phyloP scores from a whole-genome alignment of 768 basidiomycete genomes.

The Trametes sanguinea region DNA sequence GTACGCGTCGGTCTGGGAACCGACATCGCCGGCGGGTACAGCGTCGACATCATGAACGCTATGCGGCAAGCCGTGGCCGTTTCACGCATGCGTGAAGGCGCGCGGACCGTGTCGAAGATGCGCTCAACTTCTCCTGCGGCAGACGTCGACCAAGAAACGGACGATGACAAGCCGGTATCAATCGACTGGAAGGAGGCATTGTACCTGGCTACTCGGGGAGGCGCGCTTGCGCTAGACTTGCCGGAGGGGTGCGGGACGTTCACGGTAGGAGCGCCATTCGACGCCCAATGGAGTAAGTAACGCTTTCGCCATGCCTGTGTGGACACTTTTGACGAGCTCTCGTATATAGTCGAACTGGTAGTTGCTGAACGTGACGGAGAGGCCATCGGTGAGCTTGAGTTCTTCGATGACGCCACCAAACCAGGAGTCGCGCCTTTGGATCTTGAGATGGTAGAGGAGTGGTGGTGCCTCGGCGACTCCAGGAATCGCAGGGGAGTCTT shows the following conservation, averaged over 20 bases:
- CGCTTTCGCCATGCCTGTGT: not conserved
- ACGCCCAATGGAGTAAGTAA: conserved; percentile 72
- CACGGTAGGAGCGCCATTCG: conserved; percentile 63
- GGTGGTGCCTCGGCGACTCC: conserved; percentile 84
- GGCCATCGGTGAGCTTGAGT: conserved; percentile 70
- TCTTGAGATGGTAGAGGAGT: conserved; percentile 73
- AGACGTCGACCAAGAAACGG: conserved; percentile 3
- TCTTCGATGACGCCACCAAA: conserved; percentile 48
- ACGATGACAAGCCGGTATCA: conserved; percentile 38
- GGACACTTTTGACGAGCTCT: not conserved
- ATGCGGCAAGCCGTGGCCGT: conserved; percentile 81
- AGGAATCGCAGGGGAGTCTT: conserved; percentile 70
- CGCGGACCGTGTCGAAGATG: conserved; percentile 28
- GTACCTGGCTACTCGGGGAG: conserved; percentile 81
- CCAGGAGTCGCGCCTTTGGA: conserved; percentile 29
- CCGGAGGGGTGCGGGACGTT: conserved; percentile 50
- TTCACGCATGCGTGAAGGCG: conserved; percentile 68
- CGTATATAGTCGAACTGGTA: conserved; percentile 21
- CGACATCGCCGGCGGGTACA: conserved; percentile 88
- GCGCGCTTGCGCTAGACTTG: conserved; percentile 70
- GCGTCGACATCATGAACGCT: conserved; percentile 69
- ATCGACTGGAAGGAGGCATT: conserved; percentile 83
- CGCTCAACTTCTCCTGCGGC: conserved; percentile 19
- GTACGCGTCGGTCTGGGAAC: conserved; percentile 81
- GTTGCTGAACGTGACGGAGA: conserved; percentile 16